phyloP scores from a whole-genome alignment of 805 yeast species.

The Clavispora fructus region DNA sequence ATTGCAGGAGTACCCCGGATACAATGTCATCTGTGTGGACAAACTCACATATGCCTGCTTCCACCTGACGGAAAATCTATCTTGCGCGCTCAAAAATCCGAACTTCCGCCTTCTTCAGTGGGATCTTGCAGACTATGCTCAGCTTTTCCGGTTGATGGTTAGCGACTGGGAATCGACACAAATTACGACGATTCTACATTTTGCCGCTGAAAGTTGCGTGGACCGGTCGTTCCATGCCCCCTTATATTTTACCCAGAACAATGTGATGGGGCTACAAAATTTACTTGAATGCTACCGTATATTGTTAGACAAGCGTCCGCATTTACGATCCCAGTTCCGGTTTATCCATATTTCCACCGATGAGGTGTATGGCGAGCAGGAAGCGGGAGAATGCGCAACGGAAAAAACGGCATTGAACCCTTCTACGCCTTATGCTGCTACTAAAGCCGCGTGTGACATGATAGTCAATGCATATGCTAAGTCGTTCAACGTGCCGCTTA shows the following conservation, averaged over 20 bases:
- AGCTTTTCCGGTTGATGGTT: constrained; percentile 15
- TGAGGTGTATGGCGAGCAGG: constrained; percentile 52
- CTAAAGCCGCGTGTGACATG: constrained; percentile 51
- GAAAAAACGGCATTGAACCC: constrained; percentile 41
- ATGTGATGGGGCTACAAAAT: constrained; percentile 43
- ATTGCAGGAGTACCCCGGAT: constrained; percentile 22
- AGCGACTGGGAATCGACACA: constrained; percentile 11
- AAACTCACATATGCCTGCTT: constrained; percentile 42
- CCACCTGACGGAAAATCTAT: constrained; percentile 20
- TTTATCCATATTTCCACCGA: constrained; percentile 52
- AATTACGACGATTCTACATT: constrained; percentile 37
- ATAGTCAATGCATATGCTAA: constrained; percentile 40
- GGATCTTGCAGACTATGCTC: constrained; percentile 29
- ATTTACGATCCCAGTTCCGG: constrained; percentile 5
- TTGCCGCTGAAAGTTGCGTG: constrained; percentile 55
- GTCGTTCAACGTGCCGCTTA: constrained; percentile 38
- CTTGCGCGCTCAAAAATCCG: constrained; percentile 4
- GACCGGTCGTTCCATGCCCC: constrained; percentile 47
- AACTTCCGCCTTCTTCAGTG: constrained; percentile 23
- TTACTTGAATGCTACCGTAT: constrained; percentile 38
- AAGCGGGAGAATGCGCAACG: constrained; percentile 13
- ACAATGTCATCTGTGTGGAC: constrained; percentile 41
- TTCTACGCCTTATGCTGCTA: constrained; percentile 53
- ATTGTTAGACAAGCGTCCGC: constrained; percentile 1
- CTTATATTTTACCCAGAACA: constrained; percentile 37